Base-by-base conservation (phyloP, 2,329 filamentous ascomycete species). In the Botrytis porri region DNA sequence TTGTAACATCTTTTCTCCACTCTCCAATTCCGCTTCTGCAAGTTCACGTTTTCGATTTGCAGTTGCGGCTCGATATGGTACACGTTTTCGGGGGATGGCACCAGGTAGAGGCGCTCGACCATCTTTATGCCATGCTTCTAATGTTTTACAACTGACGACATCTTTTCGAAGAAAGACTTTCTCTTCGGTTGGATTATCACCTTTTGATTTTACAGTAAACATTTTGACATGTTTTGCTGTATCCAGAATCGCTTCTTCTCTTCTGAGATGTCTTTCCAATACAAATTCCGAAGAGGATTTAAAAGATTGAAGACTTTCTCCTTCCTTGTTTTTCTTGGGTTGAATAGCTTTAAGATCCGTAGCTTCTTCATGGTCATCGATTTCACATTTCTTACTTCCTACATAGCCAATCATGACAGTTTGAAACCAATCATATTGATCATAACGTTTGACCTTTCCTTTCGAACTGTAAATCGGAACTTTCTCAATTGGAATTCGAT, bases 121-220 rank as follows among this genome's bases (percentile, higher is more conserved):
- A 84, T 98, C 95, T 81, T 98, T 98, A 81, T 98, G 96, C 96
- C 96, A 99, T 1, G 93, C 97, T 81, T 99, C 96, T 1, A 93
- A 92, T 41, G 93, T 97, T 82, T 97, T 95, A 81, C 97, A 97
- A 57, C 88, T 86, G 3, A 95, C 89, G 0, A 98, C 89, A 76
- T 98, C 95, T 70, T 88, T 87, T 48, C 95, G 90, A 0, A 87
- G 87, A 80, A 90, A 98, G 0, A 98, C 94, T 1, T 93, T 90
- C 80, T 97, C 94, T 73, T 93, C 88, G 62, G 91, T 92, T 4
- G 91, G 91, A 4, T 87, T 83, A 62, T 89, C 89, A 22, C 91
- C 92, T 82, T 95, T 97, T 16, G 88, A 90, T 64, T 90, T 90
- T 74, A 89, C 89, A 7, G 86, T 89, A 81, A 98, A 98, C 18